These are phyloP conservation scores for Bruguiera sexangula DNA, from an alignment of 345 rosid species.

Conservation along the genomic window DNA sequence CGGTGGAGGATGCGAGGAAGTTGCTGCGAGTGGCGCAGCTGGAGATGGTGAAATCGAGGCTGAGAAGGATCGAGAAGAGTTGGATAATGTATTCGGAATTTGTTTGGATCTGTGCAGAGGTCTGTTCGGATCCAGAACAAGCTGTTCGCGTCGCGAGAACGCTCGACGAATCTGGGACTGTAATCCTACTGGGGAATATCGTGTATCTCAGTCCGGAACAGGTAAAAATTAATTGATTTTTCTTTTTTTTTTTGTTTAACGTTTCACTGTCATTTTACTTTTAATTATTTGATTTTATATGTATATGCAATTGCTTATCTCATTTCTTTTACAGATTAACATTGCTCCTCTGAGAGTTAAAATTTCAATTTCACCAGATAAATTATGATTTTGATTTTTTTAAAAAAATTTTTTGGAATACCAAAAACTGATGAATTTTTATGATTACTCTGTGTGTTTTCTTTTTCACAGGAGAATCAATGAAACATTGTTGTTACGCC, in stretches of 20 bases:
- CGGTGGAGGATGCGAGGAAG: constrained; percentile 66
- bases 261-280: neutral
- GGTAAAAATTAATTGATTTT: constrained; percentile 37
- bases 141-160: constrained; percentile 49
- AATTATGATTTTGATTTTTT: neutral
- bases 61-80: constrained; percentile 42
- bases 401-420: constrained; percentile 13
- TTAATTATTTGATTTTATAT: neutral
- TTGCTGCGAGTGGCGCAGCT: constrained; percentile 60
- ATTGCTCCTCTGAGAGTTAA: constrained; percentile 22
- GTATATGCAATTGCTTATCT: neutral
- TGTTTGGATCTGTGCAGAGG: constrained; percentile 54
- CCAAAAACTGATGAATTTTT: constrained; percentile 59
- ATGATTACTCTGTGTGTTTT: constrained; percentile 31
- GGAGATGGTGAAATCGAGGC: constrained; percentile 60
- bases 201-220: constrained; percentile 76
- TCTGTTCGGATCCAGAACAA: constrained; percentile 47
- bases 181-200: constrained; percentile 59
- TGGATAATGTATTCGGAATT: constrained; percentile 64
- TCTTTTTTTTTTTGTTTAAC: neutral
- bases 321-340: constrained; percentile 19
- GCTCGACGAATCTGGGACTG: constrained; percentile 80
- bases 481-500: constrained; percentile 38
- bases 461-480: constrained; percentile 50
- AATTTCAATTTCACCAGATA: constrained; percentile 24